Percentiles rank a stretch among this genome's conserved stretches.
Evolutionary conservation across 1,284 basidiomycete genomes (phyloP).

Genomic region (Ustilago tritici): DNA sequence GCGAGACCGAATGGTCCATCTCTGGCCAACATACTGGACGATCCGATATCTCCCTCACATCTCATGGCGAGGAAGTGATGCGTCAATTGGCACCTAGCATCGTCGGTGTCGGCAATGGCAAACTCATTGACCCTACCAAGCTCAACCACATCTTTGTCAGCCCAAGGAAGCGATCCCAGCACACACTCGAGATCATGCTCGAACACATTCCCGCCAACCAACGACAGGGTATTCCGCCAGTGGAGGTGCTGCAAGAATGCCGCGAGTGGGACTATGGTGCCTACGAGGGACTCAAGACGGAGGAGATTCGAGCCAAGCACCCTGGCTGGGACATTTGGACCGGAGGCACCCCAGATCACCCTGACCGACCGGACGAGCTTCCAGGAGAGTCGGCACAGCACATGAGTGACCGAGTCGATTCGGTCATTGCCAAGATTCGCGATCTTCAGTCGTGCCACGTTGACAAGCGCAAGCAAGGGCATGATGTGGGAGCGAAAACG

Average conservation of each 20-base stretch:
- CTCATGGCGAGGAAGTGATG: constrained; percentile 64
- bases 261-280: constrained; percentile 69
- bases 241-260: constrained; percentile 57
- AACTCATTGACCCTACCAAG: constrained; percentile 58
- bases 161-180: constrained; percentile 56
- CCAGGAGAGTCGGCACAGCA: constrained; percentile 64
- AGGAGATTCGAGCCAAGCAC: constrained; percentile 53
- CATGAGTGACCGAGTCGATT: constrained; percentile 62
- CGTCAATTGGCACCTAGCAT: constrained; percentile 58
- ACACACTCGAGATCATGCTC: constrained; percentile 62
- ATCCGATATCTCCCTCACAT: constrained; percentile 63
- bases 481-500: constrained; percentile 45
- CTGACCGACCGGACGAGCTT: constrained; percentile 44
- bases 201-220: constrained; percentile 46
- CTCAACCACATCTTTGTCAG: constrained; percentile 62
- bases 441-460: constrained; percentile 57
- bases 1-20: constrained; percentile 68
- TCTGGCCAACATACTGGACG: constrained; percentile 67
- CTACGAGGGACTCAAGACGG: constrained; percentile 66
- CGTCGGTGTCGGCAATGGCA: constrained; percentile 54
- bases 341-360: constrained; percentile 64
- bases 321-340: constrained; percentile 67
- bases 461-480: constrained; percentile 44
- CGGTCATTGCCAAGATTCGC: constrained; percentile 60
- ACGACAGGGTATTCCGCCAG: constrained; percentile 36